phyloP scores from a whole-genome alignment of 768 basidiomycete genomes.

The Pleurotus djamor region DNA sequence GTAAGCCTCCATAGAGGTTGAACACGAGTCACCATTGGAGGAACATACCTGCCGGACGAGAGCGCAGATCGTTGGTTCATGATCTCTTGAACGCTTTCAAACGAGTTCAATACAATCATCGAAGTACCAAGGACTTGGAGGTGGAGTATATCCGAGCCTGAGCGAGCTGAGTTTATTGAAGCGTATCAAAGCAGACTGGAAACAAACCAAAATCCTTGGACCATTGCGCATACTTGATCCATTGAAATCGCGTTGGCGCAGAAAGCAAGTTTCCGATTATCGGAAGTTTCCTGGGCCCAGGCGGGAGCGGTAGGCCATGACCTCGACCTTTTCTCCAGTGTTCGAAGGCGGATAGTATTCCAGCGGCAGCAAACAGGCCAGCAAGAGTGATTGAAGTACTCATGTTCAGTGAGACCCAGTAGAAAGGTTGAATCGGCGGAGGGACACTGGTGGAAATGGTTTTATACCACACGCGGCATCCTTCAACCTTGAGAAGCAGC shows the following conservation, averaged over 20 bases:
- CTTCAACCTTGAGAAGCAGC: too few relatives aligned
- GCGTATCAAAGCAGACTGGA: too few relatives aligned
- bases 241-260: conserved; percentile 13
- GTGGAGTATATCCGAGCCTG: conserved; percentile 29
- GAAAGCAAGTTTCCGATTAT: conserved; percentile 22
- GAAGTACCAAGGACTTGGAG: conserved; percentile 23
- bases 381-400: too few relatives aligned
- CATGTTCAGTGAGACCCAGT: too few relatives aligned
- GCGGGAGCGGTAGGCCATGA: conserved; percentile 13
- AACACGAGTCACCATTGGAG: neutral
- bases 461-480: too few relatives aligned
- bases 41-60: conserved; percentile 35
- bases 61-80: conserved; percentile 37
- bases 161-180: too few relatives aligned
- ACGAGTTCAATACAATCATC: conserved; percentile 33
- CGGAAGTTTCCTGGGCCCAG: conserved; percentile 20
- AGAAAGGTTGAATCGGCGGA: too few relatives aligned
- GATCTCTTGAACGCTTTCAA: conserved; percentile 31
- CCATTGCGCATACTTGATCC: conserved; percentile 18
- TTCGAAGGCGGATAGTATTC: too few relatives aligned
- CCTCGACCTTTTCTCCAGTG: too few relatives aligned
- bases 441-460: too few relatives aligned
- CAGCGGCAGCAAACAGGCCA: too few relatives aligned
- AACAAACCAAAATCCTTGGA: conserved; percentile 15
- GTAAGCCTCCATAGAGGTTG: neutral